Base-by-base conservation (phyloP, 768 basidiomycete species). In the Lentinula aciculospora region DNA sequence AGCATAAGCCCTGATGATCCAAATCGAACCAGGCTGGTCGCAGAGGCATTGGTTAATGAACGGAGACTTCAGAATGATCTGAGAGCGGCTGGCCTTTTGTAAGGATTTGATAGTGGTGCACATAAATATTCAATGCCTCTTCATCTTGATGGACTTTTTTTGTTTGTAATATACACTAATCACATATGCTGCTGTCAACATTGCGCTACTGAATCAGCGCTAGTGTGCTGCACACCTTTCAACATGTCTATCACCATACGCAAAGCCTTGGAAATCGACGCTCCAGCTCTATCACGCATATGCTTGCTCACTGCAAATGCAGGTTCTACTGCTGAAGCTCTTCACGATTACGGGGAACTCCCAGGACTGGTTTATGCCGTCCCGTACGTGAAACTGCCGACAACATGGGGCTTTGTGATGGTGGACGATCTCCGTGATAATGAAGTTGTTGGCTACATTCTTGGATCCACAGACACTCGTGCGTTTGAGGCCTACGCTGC, bases 251-350 rank as follows among this genome's bases (percentile, higher is more conserved):
- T 80, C 57, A 71, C 65, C 37, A 81, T 90, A 61, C 86, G 89
- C 57, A 75, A 67, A 62, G 86, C 79, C 7, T 78, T 74, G 19
- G 73, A 76, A 58, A 71, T 69, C 13, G 89, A 92, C 64, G 75
- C 73, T 17, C 67, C 74, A 2, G 76, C 83, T 0, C 71, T 93
- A 46, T 88, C 86, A 57, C 77, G 71, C 49, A 88, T 92, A 63
- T 93, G 90, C 68, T 76, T 93, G 28, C 74, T 86, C 54, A 92
- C 89, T 3, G 87, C 80, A 19, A 78, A 88, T 54, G 87, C 86
- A 21, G 89, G 90, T 49, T 73, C 71, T 61, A 84, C 86, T 57
- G 87, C 87, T 36, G 82, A 83, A 67, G 63, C 63, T 36, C 72
- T 83, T 28, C 86, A 90, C 71, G 80, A 81, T 39, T 78, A 76